A percentile compares a stretch with the other conserved stretches of the same genome.
phyloP scores from a whole-genome alignment of 2,329 filamentous ascomycete species.

The Aspergillus sp. region DNA sequence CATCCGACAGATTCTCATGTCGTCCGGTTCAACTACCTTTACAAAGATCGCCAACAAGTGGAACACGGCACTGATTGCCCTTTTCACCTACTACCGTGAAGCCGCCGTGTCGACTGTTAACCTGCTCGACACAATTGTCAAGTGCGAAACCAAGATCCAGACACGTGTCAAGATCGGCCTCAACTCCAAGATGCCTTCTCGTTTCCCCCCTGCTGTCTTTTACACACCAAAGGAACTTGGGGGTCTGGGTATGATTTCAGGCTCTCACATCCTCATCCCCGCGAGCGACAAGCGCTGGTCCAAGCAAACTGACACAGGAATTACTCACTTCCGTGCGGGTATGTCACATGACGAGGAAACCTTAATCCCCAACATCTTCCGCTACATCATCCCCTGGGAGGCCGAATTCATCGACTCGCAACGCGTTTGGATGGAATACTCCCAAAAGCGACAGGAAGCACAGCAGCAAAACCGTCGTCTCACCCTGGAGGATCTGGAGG shows the following conservation, averaged over 20 bases:
- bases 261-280: conserved; percentile 95
- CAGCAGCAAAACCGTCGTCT: conserved; percentile 95
- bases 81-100: conserved; percentile 98
- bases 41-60: conserved; percentile 99
- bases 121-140: conserved; percentile 94
- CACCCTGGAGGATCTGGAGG: conserved; percentile 93
- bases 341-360: conserved; percentile 99
- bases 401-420: conserved; percentile 99
- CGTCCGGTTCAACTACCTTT: conserved; percentile 97
- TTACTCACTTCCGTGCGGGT: conserved; percentile 94
- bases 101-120: conserved; percentile 95
- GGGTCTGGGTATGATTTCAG: conserved; percentile 98
- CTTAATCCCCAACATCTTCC: conserved; percentile 97
- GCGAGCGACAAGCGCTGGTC: conserved; percentile 98
- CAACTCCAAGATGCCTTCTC: conserved; percentile 99
- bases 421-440: conserved; percentile 98
- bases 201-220: conserved; percentile 97
- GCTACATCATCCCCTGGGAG: conserved; percentile 99
- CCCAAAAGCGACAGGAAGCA: conserved; percentile 94
- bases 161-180: conserved; percentile 97
- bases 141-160: conserved; percentile 99
- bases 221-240: conserved; percentile 98
- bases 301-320: conserved; percentile 95
- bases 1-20: conserved; percentile 98
- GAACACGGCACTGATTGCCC: conserved; percentile 95